These are phyloP conservation scores for Termitomyces sp. DNA, from an alignment of 768 basidiomycete species.

Conservation along the genomic window DNA sequence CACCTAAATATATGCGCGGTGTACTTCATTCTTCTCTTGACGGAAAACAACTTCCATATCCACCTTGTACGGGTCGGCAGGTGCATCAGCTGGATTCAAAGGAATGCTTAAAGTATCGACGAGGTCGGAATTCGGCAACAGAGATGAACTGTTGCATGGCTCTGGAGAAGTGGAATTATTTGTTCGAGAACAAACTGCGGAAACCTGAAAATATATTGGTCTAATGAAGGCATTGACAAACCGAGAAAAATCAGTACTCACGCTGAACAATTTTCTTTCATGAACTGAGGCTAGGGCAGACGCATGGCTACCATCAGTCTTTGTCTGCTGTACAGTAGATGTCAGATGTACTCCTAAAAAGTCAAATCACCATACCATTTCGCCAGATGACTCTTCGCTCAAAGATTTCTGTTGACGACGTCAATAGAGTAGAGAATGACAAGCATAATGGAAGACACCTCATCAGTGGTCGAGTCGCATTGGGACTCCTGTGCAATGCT, in stretches of 20 bases:
- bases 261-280: background rate
- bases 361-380: background rate
- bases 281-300: background rate
- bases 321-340: background rate
- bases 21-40: background rate
- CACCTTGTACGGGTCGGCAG: background rate
- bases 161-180: background rate
- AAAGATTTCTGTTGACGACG: background rate
- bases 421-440: background rate
- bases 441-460: background rate
- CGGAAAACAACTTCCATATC: background rate
- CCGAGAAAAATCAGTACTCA: background rate
- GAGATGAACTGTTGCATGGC: constrained; percentile 18
- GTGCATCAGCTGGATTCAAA: constrained; percentile 3
- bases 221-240: background rate
- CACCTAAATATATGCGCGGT: constrained; percentile 4
- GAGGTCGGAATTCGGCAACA: constrained; percentile 19
- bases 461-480: background rate
- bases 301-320: background rate
- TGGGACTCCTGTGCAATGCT: background rate
- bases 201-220: background rate
- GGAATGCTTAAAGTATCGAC: constrained; percentile 21
- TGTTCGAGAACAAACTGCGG: background rate
- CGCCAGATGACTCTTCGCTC: background rate
- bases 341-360: background rate